Evolutionary conservation across 2,329 filamentous ascomycete genomes (phyloP), one percentile per base, ranked within the genome.

Genomic region (Fusarium foetens): DNA sequence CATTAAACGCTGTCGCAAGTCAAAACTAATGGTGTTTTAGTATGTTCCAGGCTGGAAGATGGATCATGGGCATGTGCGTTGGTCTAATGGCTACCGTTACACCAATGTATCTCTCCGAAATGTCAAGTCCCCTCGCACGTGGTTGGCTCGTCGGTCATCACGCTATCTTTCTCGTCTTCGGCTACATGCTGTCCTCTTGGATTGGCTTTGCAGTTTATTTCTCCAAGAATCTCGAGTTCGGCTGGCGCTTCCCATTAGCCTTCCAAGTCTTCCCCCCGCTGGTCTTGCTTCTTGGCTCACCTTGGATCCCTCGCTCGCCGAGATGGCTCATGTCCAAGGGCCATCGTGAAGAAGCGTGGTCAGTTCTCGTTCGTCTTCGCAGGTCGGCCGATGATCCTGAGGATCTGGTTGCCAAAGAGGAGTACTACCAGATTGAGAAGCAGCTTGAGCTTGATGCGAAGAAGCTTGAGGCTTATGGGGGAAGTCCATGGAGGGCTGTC

Each of bases 111-210:
- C 79, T 80, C 14, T 75, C 75, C 6, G 79, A 81, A 41, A 80
- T 77, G 61, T 75, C 80, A 1, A 77, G 76, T 5, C 78, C 84
- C 3, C 78, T 81, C 31, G 84, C 84, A 48, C 83, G 86, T 36
- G 87, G 87, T 36, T 80, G 81, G 55, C 77, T 87, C 29, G 84
- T 89, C 43, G 86, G 86, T 25, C 84, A 86, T 6, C 84, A 84
- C 60, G 83, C 83, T 8, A 85, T 82, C 9, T 80, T 85, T 36
- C 84, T 83, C 1, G 85, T 85, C 41, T 77, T 86, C 11, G 84
- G 84, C 1, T 80, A 85, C 17, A 82, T 83, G 54, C 81, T 86
- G n/a, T 83, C 83, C 3, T 75, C 75, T 0, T 81, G 78, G 79
- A 71, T 81, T 0, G 83, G 83, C 43, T 84, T 80, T 57, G 83